Evolutionary conservation across 768 basidiomycete species (phyloP).

Genomic region (Gloeopeniophorella convolvens): DNA sequence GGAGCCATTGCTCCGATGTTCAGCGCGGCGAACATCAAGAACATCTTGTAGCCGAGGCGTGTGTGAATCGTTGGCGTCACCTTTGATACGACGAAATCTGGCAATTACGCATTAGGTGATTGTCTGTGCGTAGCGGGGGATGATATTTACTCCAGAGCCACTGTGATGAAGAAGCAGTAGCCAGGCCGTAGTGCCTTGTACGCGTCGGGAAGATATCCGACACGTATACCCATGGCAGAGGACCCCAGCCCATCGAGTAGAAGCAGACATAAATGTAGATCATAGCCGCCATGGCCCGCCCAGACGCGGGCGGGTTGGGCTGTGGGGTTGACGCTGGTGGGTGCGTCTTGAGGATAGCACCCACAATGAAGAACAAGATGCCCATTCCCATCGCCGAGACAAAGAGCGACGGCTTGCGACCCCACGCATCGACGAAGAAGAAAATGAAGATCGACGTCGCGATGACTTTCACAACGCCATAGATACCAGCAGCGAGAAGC

Average conservation of each 20-base stretch:
- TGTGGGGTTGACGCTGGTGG: conserved; percentile 40
- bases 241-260: conserved; percentile 85
- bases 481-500: conserved; percentile 67
- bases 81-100: conserved; percentile 69
- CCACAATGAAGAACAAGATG: conserved; percentile 72
- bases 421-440: conserved; percentile 59
- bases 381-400: conserved; percentile 79
- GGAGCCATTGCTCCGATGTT: conserved; percentile 64
- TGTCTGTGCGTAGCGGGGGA: not conserved
- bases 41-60: conserved; percentile 63
- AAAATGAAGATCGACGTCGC: conserved; percentile 62
- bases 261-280: conserved; percentile 84
- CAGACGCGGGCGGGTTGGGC: conserved; percentile 38
- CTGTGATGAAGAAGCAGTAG: conserved; percentile 68
- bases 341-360: conserved; percentile 75
- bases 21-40: conserved; percentile 70
- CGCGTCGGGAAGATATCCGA: conserved; percentile 85
- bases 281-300: conserved; percentile 79
- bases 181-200: conserved; percentile 75
- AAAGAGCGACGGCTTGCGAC: conserved; percentile 63
- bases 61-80: conserved; percentile 59
- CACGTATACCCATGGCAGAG: conserved; percentile 53
- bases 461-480: conserved; percentile 60
- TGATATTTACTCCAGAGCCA: conserved; percentile 71
- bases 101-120: not conserved